These are phyloP conservation scores for Leccinum disarticulatum DNA, from an alignment of 768 basidiomycete genomes.

Conservation along the genomic window DNA sequence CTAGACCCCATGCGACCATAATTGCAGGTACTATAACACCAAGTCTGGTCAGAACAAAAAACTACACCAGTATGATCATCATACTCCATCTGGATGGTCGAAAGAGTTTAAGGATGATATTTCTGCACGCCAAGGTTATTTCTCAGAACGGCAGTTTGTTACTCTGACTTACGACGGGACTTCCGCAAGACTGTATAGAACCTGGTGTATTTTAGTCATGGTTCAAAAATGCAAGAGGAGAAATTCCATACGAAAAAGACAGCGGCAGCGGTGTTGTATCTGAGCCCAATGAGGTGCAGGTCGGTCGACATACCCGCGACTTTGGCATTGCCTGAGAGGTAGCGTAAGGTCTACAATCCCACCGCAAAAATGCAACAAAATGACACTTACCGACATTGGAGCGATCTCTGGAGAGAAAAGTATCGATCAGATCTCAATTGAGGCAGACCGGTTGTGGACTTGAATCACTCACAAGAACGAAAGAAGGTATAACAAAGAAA, in stretches of 20 bases:
- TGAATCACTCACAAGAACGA: slow-evolving; percentile 43
- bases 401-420: slow-evolving; percentile 35
- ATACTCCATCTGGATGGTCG: slow-evolving; percentile 38
- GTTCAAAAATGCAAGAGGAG: background rate
- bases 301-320: slow-evolving; percentile 46
- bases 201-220: slow-evolving; percentile 16
- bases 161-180: slow-evolving; percentile 36
- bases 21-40: slow-evolving; percentile 38
- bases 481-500: slow-evolving; percentile 45
- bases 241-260: slow-evolving; percentile 36
- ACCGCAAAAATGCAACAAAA: background rate
- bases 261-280: slow-evolving; percentile 39
- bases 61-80: background rate
- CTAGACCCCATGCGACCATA: slow-evolving; percentile 40
- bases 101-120: slow-evolving; percentile 39
- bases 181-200: slow-evolving; percentile 39
- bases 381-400: slow-evolving; percentile 41
- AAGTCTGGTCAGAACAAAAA: slow-evolving; percentile 10
- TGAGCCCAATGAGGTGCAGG: slow-evolving; percentile 33
- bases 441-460: background rate
- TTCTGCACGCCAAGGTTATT: slow-evolving; percentile 25
- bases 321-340: slow-evolving; percentile 38
- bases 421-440: background rate
- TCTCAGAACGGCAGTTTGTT: background rate
- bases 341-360: background rate